Evolutionary conservation across 2,329 filamentous ascomycete species (phyloP), one percentile per base, ranked within the genome.

Genomic region (Ascochyta clinopodiicola): DNA sequence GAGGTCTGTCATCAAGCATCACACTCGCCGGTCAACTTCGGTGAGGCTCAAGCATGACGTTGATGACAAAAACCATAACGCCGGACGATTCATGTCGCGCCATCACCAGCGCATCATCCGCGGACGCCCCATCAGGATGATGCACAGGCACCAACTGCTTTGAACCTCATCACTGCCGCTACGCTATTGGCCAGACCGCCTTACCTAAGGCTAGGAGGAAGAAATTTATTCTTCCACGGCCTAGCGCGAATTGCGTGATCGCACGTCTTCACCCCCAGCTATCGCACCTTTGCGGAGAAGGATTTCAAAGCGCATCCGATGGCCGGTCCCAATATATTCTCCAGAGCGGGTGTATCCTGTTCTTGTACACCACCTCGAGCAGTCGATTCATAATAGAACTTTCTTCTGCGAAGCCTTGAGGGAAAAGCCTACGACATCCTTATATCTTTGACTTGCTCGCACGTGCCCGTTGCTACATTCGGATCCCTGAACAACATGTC

Each of bases 201-300:
- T 63, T 67, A 66, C 62, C 57, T 64, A 63, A 61, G 59, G 51
- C 42, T 57, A 36, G 46, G 17, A 60, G 37, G 39, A 64, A 67
- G 61, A 61, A 39, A 52, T 66, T 64, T 67, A 62, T 57, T 67
- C 56, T 50, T 44, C 53, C 59, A 60, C 35, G 59, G 65, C 56
- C 61, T 69, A 68, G 65, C 65, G 66, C 55, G 61, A 69, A 69
- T 70, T 68, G 68, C 68, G 68, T 70, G 68, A 69, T 70, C 63
- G 68, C 66, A 69, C 66, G 66, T 67, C 66, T 69, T 69, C 64
- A 57, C 56, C 60, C 59, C 60, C 60, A 67, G 56, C 47, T 58
- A 63, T 65, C 54, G 60, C 62, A 67, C 62, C 56, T 66, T 55
- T 67, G 61, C 63, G 61, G 66, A 67, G 58, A 59, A 44, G 63